These are phyloP conservation scores for Dillenia suffruticosa DNA, from an alignment of 164 flowering plant species.

Conservation along the genomic window DNA sequence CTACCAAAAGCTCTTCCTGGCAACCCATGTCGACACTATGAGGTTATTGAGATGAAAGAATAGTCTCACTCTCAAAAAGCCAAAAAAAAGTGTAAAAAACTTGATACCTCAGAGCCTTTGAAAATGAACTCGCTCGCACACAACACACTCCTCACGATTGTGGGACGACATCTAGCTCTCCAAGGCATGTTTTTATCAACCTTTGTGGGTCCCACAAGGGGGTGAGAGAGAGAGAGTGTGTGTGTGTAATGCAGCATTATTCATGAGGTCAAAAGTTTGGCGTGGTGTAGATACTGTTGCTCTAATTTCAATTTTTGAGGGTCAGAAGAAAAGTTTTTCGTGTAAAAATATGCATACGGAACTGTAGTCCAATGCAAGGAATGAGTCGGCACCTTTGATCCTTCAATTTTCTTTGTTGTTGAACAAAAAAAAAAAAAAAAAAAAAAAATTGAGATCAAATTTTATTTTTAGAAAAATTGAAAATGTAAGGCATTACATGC, in stretches of 20 bases:
- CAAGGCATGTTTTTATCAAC: slow-evolving; percentile 33
- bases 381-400: not conserved
- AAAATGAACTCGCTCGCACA: not conserved
- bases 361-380: not conserved
- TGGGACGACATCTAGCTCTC: slow-evolving; percentile 5
- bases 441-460: too few relatives aligned
- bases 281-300: not conserved
- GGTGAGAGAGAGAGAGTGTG: not conserved
- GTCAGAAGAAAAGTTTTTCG: not conserved
- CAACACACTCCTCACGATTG: too few relatives aligned
- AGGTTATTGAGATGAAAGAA: slow-evolving; percentile 13
- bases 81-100: not conserved
- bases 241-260: not conserved
- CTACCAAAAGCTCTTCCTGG: slow-evolving; percentile 54
- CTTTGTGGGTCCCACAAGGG: slow-evolving; percentile 23
- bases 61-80: not conserved
- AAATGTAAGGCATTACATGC: too few relatives aligned
- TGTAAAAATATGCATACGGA: not conserved
- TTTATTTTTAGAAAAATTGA: too few relatives aligned
- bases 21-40: slow-evolving; percentile 83
- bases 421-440: too few relatives aligned
- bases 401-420: too few relatives aligned
- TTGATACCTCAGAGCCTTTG: too few relatives aligned
- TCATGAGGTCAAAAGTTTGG: not conserved
- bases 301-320: not conserved